Base-by-base conservation (phyloP, 1,284 basidiomycete species). In the Ceratobasidium sp. region DNA sequence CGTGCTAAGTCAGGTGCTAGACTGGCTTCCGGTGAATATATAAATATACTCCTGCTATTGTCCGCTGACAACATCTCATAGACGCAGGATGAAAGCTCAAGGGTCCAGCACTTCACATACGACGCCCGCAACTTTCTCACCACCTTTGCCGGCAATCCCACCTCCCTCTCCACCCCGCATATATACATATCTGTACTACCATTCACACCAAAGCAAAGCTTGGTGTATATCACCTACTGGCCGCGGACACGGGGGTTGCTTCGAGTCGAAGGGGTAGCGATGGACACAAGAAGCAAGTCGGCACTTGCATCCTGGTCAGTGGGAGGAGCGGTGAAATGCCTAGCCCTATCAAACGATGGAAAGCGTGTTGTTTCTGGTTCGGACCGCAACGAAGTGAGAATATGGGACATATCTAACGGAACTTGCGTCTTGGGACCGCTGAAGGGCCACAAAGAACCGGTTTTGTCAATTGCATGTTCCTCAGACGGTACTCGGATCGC, bases 111-210 rank as follows among this genome's bases (percentile, higher is more conserved):
- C 7, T 8, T 7, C 38, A 40, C 7, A 17, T 40, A 40, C 38
- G 38, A 40, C 38, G 38, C 17, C 8, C 38, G 38, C 38, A 40
- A 40, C 38, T 40, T 40, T 40, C 8, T 40, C 7, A 40, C 38
- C 8, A 17, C 8, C 7, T 40, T 40, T 17, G 38, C 38, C 38
- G 38, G 8, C 17, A 7, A 40, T n/a, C 5, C 45, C 13, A 45
- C 25, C 8, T 25, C 38, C 10, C 29, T 31, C 17, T 34, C 31
- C 45, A 62, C 58, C 5, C 58, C 58, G 20, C 58, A 62, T 20
- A 62, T 62, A 5, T 62, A 62, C 22, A 45, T 49, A 13, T 62
- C 58, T 10, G 38, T 47, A n/a, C n/a, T n/a, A n/a, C n/a, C n/a
- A n/a, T 40, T 40, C 38, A 17, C 38, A 40, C 17, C 8, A 7